Evolutionary conservation across 495 filamentous ascomycete genomes (phyloP), one percentile per base, ranked within the genome.

Genomic region (Venustampulla echinocandica): DNA sequence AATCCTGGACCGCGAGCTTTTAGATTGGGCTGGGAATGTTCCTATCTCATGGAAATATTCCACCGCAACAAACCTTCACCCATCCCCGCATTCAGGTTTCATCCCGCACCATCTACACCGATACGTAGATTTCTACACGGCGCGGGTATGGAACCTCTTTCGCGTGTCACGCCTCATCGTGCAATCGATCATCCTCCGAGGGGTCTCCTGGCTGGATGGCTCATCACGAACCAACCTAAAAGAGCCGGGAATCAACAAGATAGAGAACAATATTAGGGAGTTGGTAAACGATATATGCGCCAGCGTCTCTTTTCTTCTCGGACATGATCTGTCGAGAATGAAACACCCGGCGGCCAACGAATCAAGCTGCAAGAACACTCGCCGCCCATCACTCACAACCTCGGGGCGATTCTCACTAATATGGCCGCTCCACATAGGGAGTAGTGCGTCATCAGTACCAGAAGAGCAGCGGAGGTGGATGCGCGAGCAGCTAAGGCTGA

Each of bases 121-220:
- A 42, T 49, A 49, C 27, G 14, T 30, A 20, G 22, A 43, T 10
- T 42, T 43, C 13, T 49, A 42, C 14, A 19, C 14, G 22, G 39
- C 47, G 10, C 47, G 47, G 0, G 37, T 49, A 13, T 49, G 47
- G 47, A 49, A 49, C 33, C n/a, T 43, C 5, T 49, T 35, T 15
- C 39, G 47, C 10, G 47, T 49, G 9, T 49, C 25, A n/a, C 47
- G 47, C 37, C 37, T 49, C 4, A 49, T 49, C n/a, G 17, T 49
- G 11, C 47, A 49, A 24, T 49, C 47, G 25, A 49, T 49, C 19
- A 5, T 49, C 18, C 22, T 42, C 17, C 37, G 47, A 21, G 19
- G 4, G 11, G 14, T 30, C 13, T 37, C 47, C 14, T 37, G 32
- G 44, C 34, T 23, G 3, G 21, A 3, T 7, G 6, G 4, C 25